Evolutionary conservation across 176 grass and related monocot genomes (phyloP).

Genomic region (Eleusine coracana): DNA sequence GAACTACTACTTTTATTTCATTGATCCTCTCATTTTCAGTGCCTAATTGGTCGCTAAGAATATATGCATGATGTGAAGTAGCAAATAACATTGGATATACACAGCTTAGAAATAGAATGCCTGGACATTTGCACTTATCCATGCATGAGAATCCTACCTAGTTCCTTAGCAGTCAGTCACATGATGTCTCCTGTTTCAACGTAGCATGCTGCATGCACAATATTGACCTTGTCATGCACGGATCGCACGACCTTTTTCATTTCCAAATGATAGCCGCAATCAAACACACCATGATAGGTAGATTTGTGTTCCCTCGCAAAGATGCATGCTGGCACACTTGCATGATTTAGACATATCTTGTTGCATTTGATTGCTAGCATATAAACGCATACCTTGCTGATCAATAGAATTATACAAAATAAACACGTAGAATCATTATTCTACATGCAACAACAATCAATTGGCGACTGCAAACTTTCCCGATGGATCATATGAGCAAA

Average conservation of each 20-base stretch:
- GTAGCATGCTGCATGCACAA: neutral
- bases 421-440: neutral
- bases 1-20: slow-evolving; percentile 21
- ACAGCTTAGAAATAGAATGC: no score
- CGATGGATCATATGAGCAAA: neutral
- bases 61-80: no score
- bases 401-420: neutral
- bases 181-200: neutral
- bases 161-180: neutral
- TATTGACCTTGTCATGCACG: neutral
- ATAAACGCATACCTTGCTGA: slow-evolving; percentile 3
- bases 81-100: no score
- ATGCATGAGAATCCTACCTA: neutral
- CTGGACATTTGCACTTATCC: neutral
- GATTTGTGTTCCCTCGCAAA: neutral
- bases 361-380: neutral
- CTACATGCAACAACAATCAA: neutral
- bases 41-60: neutral
- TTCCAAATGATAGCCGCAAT: slow-evolving; percentile 26
- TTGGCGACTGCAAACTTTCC: neutral
- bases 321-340: slow-evolving; percentile 6
- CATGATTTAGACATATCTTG: neutral
- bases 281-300: slow-evolving; percentile 21
- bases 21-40: neutral
- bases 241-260: neutral